Base-by-base conservation (phyloP, 306 rosid species). In the Cucurbita pepo region DNA sequence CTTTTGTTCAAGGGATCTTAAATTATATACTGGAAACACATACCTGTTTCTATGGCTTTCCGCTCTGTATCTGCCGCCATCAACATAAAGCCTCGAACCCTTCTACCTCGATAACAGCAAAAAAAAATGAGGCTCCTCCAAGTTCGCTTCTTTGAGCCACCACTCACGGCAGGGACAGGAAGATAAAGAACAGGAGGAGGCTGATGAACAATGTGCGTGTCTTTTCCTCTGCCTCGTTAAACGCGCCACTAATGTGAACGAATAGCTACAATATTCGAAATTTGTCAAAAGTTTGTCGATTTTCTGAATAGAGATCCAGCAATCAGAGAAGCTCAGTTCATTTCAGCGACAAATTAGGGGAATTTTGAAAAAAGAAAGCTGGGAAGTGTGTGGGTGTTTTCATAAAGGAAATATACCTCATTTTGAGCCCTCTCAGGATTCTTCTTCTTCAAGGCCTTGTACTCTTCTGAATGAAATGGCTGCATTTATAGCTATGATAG, bases 61-160 rank as follows among this genome's bases (percentile, higher is more conserved):
- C 44, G 77, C 84, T 40, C 71, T 71, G 73, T 82, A 88, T 79
- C 93, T 83, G 93, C 95, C 95, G 83, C 81, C 73, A 69, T 69
- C 71, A 51, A 1, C 66, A 74, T 69, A 79, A 83, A 77, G 81
- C 75, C 82, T 52, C 19, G 30, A 74, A 5, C 74, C 47, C 59
- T n/a, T 44, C 74, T 7, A 22, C 59, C 22, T 67, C 41, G 13
- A 22, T 66, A 67, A 7, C 37, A 8, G 70, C 75, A 63, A 80
- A 77, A 25, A 79, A 73, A 30, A 79, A 73, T 72, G 74, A 56
- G 51, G 62, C 83, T 69, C 81, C 83, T 67, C 82, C 83, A 45
- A 82, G 15, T 5, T 57, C 45, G 70, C 73, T 45, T 83, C 73
- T 76, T 58, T 40, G 56, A 61, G 76, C 69, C 79, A 76, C 71